These are phyloP conservation scores for Capronia americana DNA, from an alignment of 2,329 filamentous ascomycete species.

Conservation along the genomic window DNA sequence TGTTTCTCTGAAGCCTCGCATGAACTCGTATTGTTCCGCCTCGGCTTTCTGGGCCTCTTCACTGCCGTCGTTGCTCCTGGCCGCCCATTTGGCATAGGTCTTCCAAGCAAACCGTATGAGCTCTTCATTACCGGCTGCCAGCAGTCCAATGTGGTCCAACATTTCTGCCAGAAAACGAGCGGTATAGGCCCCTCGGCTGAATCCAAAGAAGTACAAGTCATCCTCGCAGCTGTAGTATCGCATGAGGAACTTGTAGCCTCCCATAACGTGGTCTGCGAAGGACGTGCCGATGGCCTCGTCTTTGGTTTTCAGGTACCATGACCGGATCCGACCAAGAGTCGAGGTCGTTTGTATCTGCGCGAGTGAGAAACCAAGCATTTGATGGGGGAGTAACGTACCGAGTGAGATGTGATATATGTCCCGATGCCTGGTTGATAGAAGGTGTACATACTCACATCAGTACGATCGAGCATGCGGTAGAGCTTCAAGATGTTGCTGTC, in stretches of 20 bases:
- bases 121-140: conserved; percentile 83
- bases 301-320: conserved; percentile 64
- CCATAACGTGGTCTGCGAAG: conserved; percentile 83
- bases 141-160: conserved; percentile 80
- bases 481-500: conserved; percentile 57
- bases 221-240: conserved; percentile 68
- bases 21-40: conserved; percentile 72
- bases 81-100: conserved; percentile 76
- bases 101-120: conserved; percentile 86
- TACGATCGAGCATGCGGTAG: conserved; percentile 47
- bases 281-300: conserved; percentile 81
- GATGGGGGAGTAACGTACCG: conserved; percentile 49
- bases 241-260: conserved; percentile 81
- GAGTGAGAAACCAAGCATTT: background rate
- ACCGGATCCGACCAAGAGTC: conserved; percentile 57
- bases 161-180: conserved; percentile 80
- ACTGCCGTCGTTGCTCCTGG: conserved; percentile 42
- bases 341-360: conserved; percentile 51
- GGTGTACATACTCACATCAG: conserved; percentile 36
- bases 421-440: conserved; percentile 50
- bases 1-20: conserved; percentile 80
- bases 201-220: conserved; percentile 74
- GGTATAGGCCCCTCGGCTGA: conserved; percentile 75
- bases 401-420: conserved; percentile 68
- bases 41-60: conserved; percentile 56